A percentile compares a stretch with the other conserved stretches of the same genome.
Evolutionary conservation across 345 rosid genomes (phyloP).

Genomic region (Raphanus sativus): DNA sequence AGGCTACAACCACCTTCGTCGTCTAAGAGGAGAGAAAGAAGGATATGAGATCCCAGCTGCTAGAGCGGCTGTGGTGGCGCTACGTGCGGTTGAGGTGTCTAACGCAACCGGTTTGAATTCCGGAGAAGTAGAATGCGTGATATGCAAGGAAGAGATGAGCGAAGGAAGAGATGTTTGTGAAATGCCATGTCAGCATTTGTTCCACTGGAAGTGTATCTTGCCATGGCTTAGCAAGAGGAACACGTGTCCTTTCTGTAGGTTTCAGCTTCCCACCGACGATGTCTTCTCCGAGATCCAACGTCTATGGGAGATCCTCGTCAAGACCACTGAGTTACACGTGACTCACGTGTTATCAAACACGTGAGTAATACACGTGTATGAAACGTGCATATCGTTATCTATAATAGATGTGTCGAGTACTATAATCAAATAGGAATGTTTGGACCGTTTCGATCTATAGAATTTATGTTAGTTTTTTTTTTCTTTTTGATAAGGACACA

Average conservation of each 20-base stretch:
- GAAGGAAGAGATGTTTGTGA: slow-evolving; percentile 79
- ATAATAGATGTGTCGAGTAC: neutral
- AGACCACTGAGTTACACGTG: slow-evolving; percentile 31
- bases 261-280: slow-evolving; percentile 83
- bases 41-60: slow-evolving; percentile 58
- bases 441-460: slow-evolving; percentile 11
- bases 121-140: slow-evolving; percentile 54
- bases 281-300: slow-evolving; percentile 74
- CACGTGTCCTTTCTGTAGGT: slow-evolving; percentile 92
- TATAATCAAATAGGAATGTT: slow-evolving; percentile 8
- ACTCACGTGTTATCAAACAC: slow-evolving; percentile 2
- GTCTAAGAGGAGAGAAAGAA: slow-evolving; percentile 35
- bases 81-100: slow-evolving; percentile 55
- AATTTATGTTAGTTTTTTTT: slow-evolving; percentile 16
- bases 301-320: slow-evolving; percentile 64
- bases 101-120: neutral
- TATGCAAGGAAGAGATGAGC: slow-evolving; percentile 82
- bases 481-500: neutral
- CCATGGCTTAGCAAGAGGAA: slow-evolving; percentile 81
- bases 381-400: slow-evolving; percentile 25
- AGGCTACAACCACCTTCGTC: slow-evolving; percentile 28
- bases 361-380: neutral
- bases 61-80: slow-evolving; percentile 59
- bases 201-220: slow-evolving; percentile 87
- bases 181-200: slow-evolving; percentile 84